Base-by-base conservation (phyloP, 1,284 basidiomycete genomes). In the Sanghuangporus sanghuang region DNA sequence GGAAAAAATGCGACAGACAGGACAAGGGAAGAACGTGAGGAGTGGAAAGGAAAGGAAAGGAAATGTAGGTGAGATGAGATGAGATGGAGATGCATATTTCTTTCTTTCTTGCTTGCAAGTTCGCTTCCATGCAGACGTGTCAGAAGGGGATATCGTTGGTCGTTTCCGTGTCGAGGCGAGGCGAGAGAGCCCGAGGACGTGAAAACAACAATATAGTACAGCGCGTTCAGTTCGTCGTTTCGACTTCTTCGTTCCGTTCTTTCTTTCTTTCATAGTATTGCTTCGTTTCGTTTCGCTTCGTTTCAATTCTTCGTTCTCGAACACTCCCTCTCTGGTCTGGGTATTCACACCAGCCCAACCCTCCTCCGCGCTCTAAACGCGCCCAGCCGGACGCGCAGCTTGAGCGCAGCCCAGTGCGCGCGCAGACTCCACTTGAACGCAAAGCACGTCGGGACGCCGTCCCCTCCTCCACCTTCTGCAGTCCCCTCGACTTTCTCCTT, bases 281-380 rank as follows among this genome's bases (percentile, higher is more conserved):
- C 1, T 54, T 54, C 53, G 49, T 35, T 18, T 54, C n/a, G 36
- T 12, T 21, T 18, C 18, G 6, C 4, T 42, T 12, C 16, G 23
- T 11, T 16, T 23, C 23, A 58, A 38, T 18, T 40, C 27, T 2
- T 46, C 23, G 0, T 44, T 36, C 58, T 42, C 42, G 6, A 3
- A 16, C 27, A n/a, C n/a, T n/a, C n/a, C n/a, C n/a, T n/a, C n/a
- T n/a, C n/a, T n/a, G n/a, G n/a, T n/a, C 36, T 12, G 18, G 27
- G 21, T n/a, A 39, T 46, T 62, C 40, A 63, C 56, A 32, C 62
- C 35, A 58, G 21, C 48, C 56, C 62, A 27, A 63, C 62, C n/a
- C 62, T 23, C 56, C 49, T 57, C 40, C 62, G 21, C 32, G 62
- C 56, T 40, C 62, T 57, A 52, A 63, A 63, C 57, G 62, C 62